Percentiles rank a stretch among this genome's conserved stretches.
Evolutionary conservation across 768 basidiomycete genomes (phyloP).

Genomic region (Lepiota venenata): DNA sequence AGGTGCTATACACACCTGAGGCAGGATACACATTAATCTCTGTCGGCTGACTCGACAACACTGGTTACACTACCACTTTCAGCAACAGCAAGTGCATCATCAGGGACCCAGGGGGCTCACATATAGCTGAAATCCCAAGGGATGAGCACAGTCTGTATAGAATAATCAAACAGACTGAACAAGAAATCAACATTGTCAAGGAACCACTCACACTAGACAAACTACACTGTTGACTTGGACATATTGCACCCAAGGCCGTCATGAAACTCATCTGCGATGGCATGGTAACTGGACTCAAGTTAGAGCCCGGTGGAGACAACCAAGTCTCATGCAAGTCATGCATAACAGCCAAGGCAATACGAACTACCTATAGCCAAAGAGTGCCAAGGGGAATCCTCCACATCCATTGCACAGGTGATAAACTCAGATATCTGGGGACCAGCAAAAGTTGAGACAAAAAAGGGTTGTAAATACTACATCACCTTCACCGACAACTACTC

Average conservation of each 20-base stretch:
- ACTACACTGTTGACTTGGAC: neutral
- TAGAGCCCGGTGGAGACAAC: too few species aligned
- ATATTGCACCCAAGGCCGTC: too few species aligned
- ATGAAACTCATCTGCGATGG: too few species aligned
- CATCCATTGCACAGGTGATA: constrained; percentile 14
- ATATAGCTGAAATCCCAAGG: constrained; percentile 19
- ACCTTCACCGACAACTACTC: too few species aligned
- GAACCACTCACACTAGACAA: neutral
- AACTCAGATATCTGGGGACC: constrained; percentile 40
- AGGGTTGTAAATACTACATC: constrained; percentile 23
- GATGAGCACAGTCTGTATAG: neutral
- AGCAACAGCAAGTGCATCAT: constrained; percentile 18
- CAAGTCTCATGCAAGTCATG: constrained; percentile 6
- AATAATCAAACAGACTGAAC: neutral
- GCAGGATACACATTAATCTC: constrained; percentile 30
- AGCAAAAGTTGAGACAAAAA: constrained; percentile 16
- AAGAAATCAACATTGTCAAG: constrained; percentile 7
- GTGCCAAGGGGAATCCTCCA: constrained; percentile 21
- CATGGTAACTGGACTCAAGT: too few species aligned
- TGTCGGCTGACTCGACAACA: neutral
- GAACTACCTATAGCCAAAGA: constrained; percentile 27
- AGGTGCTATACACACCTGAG: constrained; percentile 29
- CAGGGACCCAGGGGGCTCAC: too few species aligned
- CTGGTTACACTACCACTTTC: neutral
- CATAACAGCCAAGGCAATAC: constrained; percentile 27